Evolutionary conservation across 495 filamentous ascomycete genomes (phyloP), one percentile per base, ranked within the genome.

Genomic region (Sordaria brevicollis): DNA sequence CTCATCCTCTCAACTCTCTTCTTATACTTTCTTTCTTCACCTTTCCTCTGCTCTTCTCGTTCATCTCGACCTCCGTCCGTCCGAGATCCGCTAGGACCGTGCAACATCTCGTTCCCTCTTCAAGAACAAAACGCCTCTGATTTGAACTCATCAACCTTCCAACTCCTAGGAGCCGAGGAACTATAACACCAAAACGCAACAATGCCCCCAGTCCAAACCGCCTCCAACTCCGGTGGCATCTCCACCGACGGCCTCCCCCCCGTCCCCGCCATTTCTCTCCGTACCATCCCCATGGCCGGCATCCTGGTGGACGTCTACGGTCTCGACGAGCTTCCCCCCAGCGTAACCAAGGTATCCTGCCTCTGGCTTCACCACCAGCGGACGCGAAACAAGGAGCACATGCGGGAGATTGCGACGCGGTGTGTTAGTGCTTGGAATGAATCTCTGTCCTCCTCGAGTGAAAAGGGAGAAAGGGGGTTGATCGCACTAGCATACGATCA

Each of bases 281-380:
- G 81, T 67, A 86, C 85, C 36, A 84, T 89, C 65, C 83, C 85
- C 21, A 90, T 98, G 78, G 87, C 90, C 31, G 93, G 94, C 31
- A 88, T 97, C 34, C 83, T 90, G 8, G 86, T 89, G 13, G 89
- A 89, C 66, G 86, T 97, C 66, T 93, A 92, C 76, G 94, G 94
- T 21, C 83, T 97, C 1, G 79, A 88, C 19, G 92, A 97, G 72
- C 84, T 97, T 6, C 79, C 84, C 5, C 25, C 83, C 10, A 70
- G 82, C 17, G 79, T 86, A 35, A 73, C 75, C 29, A 69, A 74
- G 35, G 80, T 94, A 13, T 88, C 92, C 35, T 91, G 89, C 77
- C 83, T 96, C 57, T 97, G 93, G 93, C 87, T 98, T 17, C 85
- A 97, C 35, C 92, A 97, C 79, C 92, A 91, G 2, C 88, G 95